Evolutionary conservation across 192 early-diverging fungal species (phyloP), one percentile per base, ranked within the genome.

Genomic region (Rhizoclosmatium globosum): DNA sequence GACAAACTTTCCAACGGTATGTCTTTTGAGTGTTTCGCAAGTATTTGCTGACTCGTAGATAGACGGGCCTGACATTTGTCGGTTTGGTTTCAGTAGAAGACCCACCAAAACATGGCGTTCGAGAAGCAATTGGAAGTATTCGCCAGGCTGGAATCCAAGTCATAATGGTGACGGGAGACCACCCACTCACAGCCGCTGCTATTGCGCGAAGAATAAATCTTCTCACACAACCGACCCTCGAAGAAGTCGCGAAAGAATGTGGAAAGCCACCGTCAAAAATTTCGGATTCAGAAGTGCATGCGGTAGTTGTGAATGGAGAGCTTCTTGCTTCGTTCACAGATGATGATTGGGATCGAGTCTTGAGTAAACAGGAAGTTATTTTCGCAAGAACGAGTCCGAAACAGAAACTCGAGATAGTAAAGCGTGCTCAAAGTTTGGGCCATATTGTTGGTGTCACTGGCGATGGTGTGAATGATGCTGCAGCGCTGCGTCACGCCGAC

Each of bases 381-480:
- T 98, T 98, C 90, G 96, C 97, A 44, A 89, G 97, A 74, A 96
- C 95, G 9, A 93, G 92, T 46, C 97, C 97, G 44, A 90, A 90
- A 74, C 94, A 99, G 82, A 99, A 99, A 84, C 90, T 99, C 39
- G 92, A 97, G 83, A 96, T 99, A 79, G 96, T 99, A 65, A 89
- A 92, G 71, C 90, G 88, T 47, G 95, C 95, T 1, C 97, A 98
- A 85, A 79, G 90, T 9, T 76, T 95, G 76, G 96, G 96, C 15
- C 95, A 98, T 80, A 97, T 98, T 81, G 94, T 96, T 58, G 97
- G 94, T 31, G 96, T 99, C 23, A 99, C 97, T 4, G 97, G 97
- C 64, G 96, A 98, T 82, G 95, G 95, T 80, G 94, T 98, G 17
- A 97, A 97, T 80, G 97, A 99, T 82, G 92, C 95, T 6, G 93